phyloP scores from a whole-genome alignment of 441 rosid genomes.

The Lepidium campestre region DNA sequence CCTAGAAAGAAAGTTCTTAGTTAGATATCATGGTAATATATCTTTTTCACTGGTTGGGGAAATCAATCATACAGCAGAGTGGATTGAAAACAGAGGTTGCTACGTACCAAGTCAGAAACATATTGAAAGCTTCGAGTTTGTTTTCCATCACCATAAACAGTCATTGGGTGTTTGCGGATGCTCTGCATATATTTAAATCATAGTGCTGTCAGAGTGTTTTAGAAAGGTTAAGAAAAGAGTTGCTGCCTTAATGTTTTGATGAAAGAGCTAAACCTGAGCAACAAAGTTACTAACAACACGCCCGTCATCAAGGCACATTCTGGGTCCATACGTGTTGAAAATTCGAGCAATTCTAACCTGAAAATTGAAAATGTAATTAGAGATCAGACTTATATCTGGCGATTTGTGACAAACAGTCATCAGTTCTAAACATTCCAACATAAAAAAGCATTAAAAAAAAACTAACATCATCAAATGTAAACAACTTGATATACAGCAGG shows the following conservation, averaged over 20 bases:
- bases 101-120: conserved; percentile 85
- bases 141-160: conserved; percentile 97
- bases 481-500: background rate
- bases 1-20: conserved; percentile 38
- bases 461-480: background rate
- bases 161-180: conserved; percentile 87
- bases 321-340: conserved; percentile 95
- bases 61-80: background rate
- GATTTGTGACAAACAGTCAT: background rate
- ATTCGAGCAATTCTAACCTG: conserved; percentile 98
- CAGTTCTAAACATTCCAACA: background rate
- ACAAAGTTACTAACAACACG: conserved; percentile 99
- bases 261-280: conserved; percentile 65
- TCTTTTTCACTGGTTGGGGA: background rate
- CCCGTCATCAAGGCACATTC: conserved; percentile 98
- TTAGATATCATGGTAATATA: background rate
- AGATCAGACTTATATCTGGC: background rate
- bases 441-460: background rate
- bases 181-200: conserved; percentile 41
- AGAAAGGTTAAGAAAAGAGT: background rate
- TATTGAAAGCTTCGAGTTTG: conserved; percentile 98
- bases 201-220: background rate
- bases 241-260: background rate
- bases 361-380: conserved; percentile 12
- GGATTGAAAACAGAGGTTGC: background rate